Conservation (phyloP, 139 green algal species). For the Volvox africanus region DNA sequence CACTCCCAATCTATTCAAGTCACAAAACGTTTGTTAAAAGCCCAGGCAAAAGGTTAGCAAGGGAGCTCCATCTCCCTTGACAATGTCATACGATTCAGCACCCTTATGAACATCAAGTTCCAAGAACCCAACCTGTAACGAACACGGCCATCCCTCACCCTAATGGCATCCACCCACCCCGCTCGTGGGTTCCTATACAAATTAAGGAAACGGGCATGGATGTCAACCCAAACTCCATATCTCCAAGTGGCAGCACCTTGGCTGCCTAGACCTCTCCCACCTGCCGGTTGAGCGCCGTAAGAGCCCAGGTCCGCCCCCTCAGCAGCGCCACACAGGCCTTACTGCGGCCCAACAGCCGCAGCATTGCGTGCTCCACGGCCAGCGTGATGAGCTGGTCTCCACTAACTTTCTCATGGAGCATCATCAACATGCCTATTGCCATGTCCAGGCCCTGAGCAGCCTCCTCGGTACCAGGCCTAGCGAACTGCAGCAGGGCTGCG, state of each 20-base stretch:
- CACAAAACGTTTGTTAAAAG: too few species aligned
- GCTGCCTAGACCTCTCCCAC: background rate
- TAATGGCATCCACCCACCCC: background rate
- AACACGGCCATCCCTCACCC: too few species aligned
- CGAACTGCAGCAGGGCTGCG: conserved; percentile 20
- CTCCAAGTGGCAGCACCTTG: background rate
- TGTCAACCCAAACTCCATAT: background rate
- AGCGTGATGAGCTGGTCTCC: conserved; percentile 15
- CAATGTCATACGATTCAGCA: too few species aligned
- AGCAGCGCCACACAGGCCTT: conserved; percentile 11
- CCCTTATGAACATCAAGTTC: too few species aligned
- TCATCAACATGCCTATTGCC: conserved; percentile 20
- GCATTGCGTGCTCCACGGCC: conserved; percentile 44
- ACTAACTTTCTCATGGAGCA: background rate
- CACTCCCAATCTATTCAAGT: too few species aligned
- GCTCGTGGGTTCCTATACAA: background rate
- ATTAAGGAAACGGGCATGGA: background rate
- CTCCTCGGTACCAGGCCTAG: conserved; percentile 31
- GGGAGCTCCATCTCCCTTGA: too few species aligned
- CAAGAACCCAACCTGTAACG: too few species aligned
- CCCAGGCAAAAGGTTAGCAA: too few species aligned
- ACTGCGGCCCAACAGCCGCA: conserved; percentile 24
- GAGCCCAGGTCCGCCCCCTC: conserved; percentile 22
- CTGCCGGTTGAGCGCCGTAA: conserved; percentile 40
- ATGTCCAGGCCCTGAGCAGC: conserved; percentile 3